phyloP scores from a whole-genome alignment of 192 early-diverging fungal genomes.

The Jimgerdemannia lactiflua region DNA sequence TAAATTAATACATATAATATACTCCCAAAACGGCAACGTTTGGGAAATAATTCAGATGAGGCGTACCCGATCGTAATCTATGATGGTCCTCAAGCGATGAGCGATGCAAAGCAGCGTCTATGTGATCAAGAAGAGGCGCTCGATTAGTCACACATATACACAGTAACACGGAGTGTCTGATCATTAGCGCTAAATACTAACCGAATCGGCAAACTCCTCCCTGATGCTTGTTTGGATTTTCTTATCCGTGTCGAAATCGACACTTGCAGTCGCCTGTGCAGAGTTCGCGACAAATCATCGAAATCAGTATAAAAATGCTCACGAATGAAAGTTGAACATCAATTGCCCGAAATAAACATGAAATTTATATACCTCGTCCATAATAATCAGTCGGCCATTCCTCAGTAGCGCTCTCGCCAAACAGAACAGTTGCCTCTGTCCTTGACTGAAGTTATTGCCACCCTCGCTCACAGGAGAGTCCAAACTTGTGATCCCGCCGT shows the following conservation, averaged over 20 bases:
- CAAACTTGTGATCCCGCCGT: slow-evolving; percentile 37
- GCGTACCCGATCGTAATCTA: slow-evolving; percentile 45
- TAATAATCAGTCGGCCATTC: slow-evolving; percentile 59
- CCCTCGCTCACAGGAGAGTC: slow-evolving; percentile 76
- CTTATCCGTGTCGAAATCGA: slow-evolving; percentile 82
- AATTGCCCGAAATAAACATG: slow-evolving; percentile 28
- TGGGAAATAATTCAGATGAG: background rate
- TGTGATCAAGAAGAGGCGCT: too few relatives aligned
- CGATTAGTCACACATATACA: too few relatives aligned
- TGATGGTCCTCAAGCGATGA: slow-evolving; percentile 49
- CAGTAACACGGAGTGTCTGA: too few relatives aligned
- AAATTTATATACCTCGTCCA: slow-evolving; percentile 71
- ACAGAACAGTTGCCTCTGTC: slow-evolving; percentile 70
- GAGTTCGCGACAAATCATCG: background rate
- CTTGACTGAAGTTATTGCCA: slow-evolving; percentile 70
- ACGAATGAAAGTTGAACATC: too few relatives aligned
- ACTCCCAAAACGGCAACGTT: too few relatives aligned
- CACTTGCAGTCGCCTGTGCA: slow-evolving; percentile 77
- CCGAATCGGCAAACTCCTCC: slow-evolving; percentile 60
- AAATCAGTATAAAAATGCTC: too few relatives aligned
- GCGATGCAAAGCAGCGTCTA: slow-evolving; percentile 48
- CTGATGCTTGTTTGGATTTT: slow-evolving; percentile 84
- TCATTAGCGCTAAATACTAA: background rate
- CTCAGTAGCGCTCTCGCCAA: slow-evolving; percentile 72
- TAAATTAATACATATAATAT: too few relatives aligned